Conservation (phyloP, 192 early-diverging fungal species). For the Phycomyces blakesleeanus region DNA sequence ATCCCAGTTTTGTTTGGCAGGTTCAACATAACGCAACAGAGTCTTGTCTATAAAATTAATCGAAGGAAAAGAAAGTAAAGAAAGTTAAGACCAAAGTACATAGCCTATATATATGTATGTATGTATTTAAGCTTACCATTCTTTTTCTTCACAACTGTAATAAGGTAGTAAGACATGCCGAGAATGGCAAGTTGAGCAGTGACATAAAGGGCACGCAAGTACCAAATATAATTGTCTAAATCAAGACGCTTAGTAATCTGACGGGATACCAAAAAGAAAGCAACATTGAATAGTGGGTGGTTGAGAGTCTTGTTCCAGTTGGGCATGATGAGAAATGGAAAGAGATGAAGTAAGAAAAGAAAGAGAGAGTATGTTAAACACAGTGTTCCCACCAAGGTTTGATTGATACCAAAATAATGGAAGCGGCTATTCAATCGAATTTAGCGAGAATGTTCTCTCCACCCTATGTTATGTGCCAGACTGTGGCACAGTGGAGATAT, state of each 20-base stretch:
- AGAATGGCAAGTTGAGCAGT: constrained; percentile 54
- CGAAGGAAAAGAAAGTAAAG: too few relatives aligned
- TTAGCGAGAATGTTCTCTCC: neutral
- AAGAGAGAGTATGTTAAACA: too few relatives aligned
- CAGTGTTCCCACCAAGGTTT: too few relatives aligned
- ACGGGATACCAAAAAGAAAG: constrained; percentile 51
- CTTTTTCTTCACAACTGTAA: constrained; percentile 52
- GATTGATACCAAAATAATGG: too few relatives aligned
- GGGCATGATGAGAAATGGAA: constrained; percentile 7
- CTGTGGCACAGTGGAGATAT: too few relatives aligned
- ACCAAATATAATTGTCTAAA: constrained; percentile 58
- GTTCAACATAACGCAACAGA: constrained; percentile 73
- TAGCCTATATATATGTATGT: too few relatives aligned
- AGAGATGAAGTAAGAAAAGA: constrained; percentile 1
- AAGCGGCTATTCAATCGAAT: too few relatives aligned
- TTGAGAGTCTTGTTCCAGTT: constrained; percentile 9
- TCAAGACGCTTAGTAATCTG: constrained; percentile 60
- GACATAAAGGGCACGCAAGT: constrained; percentile 56
- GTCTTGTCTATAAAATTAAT: constrained; percentile 72
- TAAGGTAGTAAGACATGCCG: constrained; percentile 35
- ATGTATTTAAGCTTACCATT: constrained; percentile 61
- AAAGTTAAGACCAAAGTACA: too few relatives aligned
- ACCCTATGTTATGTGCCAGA: too few relatives aligned
- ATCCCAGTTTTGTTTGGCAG: constrained; percentile 53
- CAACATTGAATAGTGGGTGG: constrained; percentile 42